A percentile compares a stretch with the other conserved stretches of the same genome.
Conservation (phyloP, 345 rosid species). For the Citrus australasica region DNA sequence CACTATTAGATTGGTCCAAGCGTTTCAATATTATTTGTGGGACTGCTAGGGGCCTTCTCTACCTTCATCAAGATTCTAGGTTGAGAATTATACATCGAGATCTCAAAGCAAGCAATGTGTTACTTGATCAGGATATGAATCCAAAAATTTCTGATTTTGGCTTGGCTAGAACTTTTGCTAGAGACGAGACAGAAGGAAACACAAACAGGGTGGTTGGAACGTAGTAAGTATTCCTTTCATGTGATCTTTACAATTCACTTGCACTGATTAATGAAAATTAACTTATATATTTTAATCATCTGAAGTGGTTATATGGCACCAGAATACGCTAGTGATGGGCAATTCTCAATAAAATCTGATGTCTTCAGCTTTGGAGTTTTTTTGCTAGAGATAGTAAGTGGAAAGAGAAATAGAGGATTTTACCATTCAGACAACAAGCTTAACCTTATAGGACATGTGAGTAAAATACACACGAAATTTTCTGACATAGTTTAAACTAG, state of each 20-base stretch:
- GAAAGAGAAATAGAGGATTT: conserved; percentile 31
- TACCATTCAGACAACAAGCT: conserved; percentile 19
- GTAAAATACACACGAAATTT: not conserved
- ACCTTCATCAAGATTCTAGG: conserved; percentile 42
- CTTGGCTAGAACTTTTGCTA: conserved; percentile 25
- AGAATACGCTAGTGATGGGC: conserved; percentile 33
- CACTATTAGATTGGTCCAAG: conserved; percentile 30
- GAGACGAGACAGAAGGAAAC: conserved; percentile 30
- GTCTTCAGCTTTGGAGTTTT: conserved; percentile 44
- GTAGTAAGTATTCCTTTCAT: conserved; percentile 17
- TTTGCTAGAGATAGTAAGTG: conserved; percentile 34
- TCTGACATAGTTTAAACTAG: not conserved
- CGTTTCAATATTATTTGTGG: conserved; percentile 32
- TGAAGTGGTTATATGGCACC: conserved; percentile 43
- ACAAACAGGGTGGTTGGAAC: conserved; percentile 31
- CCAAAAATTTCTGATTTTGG: conserved; percentile 41
- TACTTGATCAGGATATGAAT: conserved; percentile 36
- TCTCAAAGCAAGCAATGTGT: conserved; percentile 36
- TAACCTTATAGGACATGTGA: conserved; percentile 29
- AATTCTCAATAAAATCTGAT: conserved; percentile 40
- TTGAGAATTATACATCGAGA: conserved; percentile 38
- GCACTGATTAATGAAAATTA: not conserved
- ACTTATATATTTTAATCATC: not conserved
- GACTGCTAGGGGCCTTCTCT: conserved; percentile 39
- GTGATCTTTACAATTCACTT: not conserved